Evolutionary conservation across 139 green algal genomes (phyloP).

Genomic region (Closterium sp.): DNA sequence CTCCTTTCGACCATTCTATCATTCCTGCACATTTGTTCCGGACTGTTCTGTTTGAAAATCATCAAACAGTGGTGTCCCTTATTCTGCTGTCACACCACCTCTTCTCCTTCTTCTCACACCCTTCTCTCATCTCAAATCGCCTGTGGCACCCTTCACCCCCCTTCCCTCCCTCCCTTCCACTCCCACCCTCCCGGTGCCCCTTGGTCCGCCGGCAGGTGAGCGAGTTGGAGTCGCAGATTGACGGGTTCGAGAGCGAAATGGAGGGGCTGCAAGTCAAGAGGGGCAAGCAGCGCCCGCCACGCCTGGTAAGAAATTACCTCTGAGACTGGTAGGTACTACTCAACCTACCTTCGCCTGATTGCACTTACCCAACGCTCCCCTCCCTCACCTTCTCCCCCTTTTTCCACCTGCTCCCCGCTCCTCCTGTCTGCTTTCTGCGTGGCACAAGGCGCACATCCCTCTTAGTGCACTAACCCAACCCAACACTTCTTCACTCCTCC

Average conservation of each 20-base stretch:
- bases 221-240: constrained; percentile 69
- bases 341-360: constrained; percentile 32
- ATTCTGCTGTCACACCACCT: background rate
- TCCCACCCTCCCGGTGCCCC: background rate
- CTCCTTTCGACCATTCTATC: background rate
- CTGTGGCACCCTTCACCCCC: background rate
- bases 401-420: background rate
- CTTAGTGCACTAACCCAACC: background rate
- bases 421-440: constrained; percentile 26
- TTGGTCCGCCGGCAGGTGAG: constrained; percentile 20
- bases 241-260: constrained; percentile 90
- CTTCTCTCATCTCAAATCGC: background rate
- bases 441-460: constrained; percentile 79
- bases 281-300: constrained; percentile 63
- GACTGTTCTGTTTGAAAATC: too few species aligned
- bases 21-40: too few species aligned
- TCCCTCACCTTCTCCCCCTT: constrained; percentile 12
- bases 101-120: background rate
- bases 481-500: background rate
- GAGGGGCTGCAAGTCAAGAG: constrained; percentile 80
- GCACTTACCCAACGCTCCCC: background rate
- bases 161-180: background rate
- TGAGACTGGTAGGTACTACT: background rate
- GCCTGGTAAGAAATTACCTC: constrained; percentile 56
- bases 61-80: background rate